Evolutionary conservation across 768 basidiomycete genomes (phyloP).

Genomic region (Dacryopinax spathularia): DNA sequence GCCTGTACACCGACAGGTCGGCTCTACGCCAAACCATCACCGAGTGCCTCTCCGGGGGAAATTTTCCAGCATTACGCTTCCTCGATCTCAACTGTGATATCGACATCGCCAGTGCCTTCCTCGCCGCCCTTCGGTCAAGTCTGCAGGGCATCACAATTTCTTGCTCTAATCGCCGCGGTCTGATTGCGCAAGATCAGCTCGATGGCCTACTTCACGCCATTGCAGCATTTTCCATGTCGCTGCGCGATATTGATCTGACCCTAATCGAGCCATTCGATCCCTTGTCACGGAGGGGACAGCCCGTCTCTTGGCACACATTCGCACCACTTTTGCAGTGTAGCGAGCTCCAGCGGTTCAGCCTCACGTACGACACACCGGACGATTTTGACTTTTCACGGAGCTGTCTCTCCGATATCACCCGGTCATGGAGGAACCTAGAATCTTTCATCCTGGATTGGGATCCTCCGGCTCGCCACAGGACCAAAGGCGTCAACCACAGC

Average conservation of each 20-base stretch:
- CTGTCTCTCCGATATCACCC: neutral
- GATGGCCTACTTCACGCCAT: neutral
- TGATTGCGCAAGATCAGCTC: neutral
- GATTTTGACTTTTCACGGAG: conserved; percentile 1
- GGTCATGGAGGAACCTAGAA: neutral
- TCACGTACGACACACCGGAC: neutral
- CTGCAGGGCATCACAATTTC: neutral
- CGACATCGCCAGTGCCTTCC: neutral
- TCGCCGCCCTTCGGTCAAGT: neutral
- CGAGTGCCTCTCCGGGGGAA: neutral
- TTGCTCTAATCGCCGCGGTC: neutral
- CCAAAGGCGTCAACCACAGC: neutral
- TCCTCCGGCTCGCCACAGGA: neutral
- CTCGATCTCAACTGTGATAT: neutral
- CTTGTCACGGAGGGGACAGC: neutral
- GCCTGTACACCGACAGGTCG: neutral
- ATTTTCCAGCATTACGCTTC: neutral
- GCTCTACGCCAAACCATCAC: neutral
- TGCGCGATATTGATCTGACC: neutral
- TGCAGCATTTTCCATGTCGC: neutral
- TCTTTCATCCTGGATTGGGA: neutral
- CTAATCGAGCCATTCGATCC: neutral
- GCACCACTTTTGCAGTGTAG: neutral
- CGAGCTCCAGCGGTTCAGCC: neutral
- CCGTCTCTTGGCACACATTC: neutral